A percentile compares a stretch with the other conserved stretches of the same genome.
Evolutionary conservation across 306 rosid genomes (phyloP).

Genomic region (Hippophae tibetana): DNA sequence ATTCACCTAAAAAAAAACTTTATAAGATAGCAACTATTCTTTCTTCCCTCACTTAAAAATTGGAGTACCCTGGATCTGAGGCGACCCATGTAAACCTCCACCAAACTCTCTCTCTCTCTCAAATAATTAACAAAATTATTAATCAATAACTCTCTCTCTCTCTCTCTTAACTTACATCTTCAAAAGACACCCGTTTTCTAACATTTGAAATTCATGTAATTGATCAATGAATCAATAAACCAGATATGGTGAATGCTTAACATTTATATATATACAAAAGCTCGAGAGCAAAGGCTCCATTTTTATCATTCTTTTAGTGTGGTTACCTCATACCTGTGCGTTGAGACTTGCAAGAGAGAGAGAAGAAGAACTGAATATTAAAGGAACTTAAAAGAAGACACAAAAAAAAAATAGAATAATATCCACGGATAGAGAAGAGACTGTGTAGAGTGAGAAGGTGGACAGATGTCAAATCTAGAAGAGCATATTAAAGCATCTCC

Average conservation of each 20-base stretch:
- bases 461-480: conserved; percentile 52
- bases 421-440: not conserved
- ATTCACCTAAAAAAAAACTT: conserved; percentile 70
- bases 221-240: conserved; percentile 24
- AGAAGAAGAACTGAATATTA: conserved; percentile 18
- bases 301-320: conserved; percentile 6
- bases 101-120: conserved; percentile 11
- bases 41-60: conserved; percentile 8
- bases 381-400: conserved; percentile 6
- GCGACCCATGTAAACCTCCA: conserved; percentile 58
- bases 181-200: conserved; percentile 6
- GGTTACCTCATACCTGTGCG: not conserved
- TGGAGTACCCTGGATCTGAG: conserved; percentile 87
- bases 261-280: conserved; percentile 19
- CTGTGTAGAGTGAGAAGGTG: conserved; percentile 20
- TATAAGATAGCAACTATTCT: conserved; percentile 39
- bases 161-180: conserved; percentile 15
- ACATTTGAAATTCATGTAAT: conserved; percentile 46
- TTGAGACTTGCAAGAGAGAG: conserved; percentile 23
- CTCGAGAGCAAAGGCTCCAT: conserved; percentile 12
- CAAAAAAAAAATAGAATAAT: conserved; percentile 5
- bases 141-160: conserved; percentile 20
- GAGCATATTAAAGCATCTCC: conserved; percentile 46
- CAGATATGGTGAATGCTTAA: conserved; percentile 25
- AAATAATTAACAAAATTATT: conserved; percentile 28